phyloP scores from a whole-genome alignment of 1,139 yeast species.

The Cylindricascospora bacillispora region DNA sequence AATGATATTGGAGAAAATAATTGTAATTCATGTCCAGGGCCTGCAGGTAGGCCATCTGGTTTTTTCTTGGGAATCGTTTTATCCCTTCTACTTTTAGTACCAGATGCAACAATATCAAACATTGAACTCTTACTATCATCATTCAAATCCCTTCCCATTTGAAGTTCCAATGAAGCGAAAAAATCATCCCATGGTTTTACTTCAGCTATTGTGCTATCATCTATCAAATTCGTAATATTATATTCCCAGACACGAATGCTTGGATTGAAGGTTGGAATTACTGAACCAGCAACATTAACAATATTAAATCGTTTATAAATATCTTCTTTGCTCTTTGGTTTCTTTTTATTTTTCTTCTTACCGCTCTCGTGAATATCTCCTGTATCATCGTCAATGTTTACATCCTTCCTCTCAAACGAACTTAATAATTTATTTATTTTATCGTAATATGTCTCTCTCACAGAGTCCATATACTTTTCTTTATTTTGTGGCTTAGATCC shows the following conservation, averaged over 20 bases:
- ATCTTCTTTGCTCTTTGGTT: conserved; percentile 28
- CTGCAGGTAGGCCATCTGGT: conserved; percentile 42
- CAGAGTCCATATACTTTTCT: conserved; percentile 44
- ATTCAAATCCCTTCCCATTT: conserved; percentile 13
- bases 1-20: conserved; percentile 59
- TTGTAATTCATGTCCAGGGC: conserved; percentile 68
- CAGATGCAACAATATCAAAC: too few species aligned
- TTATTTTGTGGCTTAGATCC: conserved; percentile 61
- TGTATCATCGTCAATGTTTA: conserved; percentile 3
- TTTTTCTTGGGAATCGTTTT: conserved; percentile 54
- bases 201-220: conserved; percentile 7
- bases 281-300: conserved; percentile 59
- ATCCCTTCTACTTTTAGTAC: conserved; percentile 29
- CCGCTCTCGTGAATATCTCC: conserved; percentile 12
- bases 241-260: conserved; percentile 80
- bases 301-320: conserved; percentile 50
- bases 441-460: conserved; percentile 42
- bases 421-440: conserved; percentile 14
- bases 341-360: conserved; percentile 28
- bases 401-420: conserved; percentile 1
- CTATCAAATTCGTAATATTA: conserved; percentile 44
- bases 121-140: conserved; percentile 11
- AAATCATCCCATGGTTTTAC: conserved; percentile 42
- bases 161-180: conserved; percentile 35
- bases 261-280: conserved; percentile 80